Evolutionary conservation across 495 filamentous ascomycete species (phyloP), one percentile per base, ranked within the genome.

Genomic region (Tuber microsphaerosporum): DNA sequence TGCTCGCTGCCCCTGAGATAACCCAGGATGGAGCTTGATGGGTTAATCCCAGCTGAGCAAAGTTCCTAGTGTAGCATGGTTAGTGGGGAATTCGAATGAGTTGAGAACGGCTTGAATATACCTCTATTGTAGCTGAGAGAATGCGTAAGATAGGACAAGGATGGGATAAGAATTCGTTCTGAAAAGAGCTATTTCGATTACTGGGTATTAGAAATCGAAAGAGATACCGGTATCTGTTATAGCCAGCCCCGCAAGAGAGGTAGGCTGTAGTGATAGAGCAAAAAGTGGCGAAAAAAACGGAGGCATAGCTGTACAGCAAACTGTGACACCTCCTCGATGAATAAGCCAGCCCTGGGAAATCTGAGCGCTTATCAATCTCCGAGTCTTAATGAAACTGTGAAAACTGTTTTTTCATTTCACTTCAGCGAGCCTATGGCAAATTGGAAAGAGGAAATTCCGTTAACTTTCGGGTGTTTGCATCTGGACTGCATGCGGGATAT

Each of bases 401-500:
- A 34, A 65, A 17, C 14, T 34, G 26, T 31, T 65, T 31, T 65
- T 34, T 19, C 26, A 17, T 6, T 65, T 65, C 14, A 65, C 26
- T 7, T 65, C 14, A 8, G 4, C 16, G 26, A 65, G 19, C 26
- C 26, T 65, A 5, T 34, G 14, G 26, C 26, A 34, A 65, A 31
- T 19, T 65, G 34, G 56, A 34, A 65, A 65, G 26, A 19, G 26
- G 12, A 65, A 65, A 31, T 65, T 65, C 56, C 34, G 56, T 65
- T 65, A 65, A 34, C 26, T 65, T 65, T 65, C 16, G 56, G 56
- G 56, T 65, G 56, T 65, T 65, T 65, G 56, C 56, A 65, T 65
- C 31, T 17, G 56, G 56, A 6, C 56, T 34, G 56, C 56, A 65
- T 65, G 26, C 3, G 26, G 56, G 56, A 65, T 65, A 17, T 65